Conservation (phyloP, 306 rosid species). For the Lotus japonicus region DNA sequence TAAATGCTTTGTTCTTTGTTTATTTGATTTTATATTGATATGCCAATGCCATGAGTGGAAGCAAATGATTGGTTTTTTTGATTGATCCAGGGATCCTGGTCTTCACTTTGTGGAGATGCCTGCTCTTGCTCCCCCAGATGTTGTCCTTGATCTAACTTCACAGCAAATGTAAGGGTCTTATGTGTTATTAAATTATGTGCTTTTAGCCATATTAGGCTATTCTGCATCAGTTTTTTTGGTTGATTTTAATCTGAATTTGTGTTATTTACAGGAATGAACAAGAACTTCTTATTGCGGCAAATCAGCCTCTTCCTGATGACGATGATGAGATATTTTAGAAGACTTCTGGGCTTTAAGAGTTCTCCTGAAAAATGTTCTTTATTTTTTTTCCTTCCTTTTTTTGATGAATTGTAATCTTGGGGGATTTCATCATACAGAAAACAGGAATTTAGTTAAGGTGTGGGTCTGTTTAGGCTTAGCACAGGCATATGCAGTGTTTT, state of each 20-base stretch:
- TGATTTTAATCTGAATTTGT: neutral
- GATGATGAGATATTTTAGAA: slow-evolving; percentile 50
- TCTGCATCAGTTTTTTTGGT: neutral
- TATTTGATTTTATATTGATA: neutral
- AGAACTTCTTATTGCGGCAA: slow-evolving; percentile 40
- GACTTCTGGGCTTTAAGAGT: neutral
- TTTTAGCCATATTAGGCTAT: neutral
- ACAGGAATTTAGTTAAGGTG: neutral
- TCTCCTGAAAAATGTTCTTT: neutral
- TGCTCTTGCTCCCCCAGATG: slow-evolving; percentile 83
- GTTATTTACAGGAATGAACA: slow-evolving; percentile 48
- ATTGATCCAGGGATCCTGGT: slow-evolving; percentile 42
- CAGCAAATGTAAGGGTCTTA: slow-evolving; percentile 42
- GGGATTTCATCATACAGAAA: slow-evolving; percentile 1
- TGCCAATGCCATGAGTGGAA: neutral
- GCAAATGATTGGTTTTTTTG: neutral
- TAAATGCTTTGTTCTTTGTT: neutral
- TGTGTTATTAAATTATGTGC: neutral
- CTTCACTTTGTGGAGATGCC: slow-evolving; percentile 80
- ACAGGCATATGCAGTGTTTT: neutral
- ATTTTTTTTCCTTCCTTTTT: neutral
- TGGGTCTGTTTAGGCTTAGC: neutral
- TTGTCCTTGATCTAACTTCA: slow-evolving; percentile 45
- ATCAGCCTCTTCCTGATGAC: slow-evolving; percentile 68
- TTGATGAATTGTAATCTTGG: neutral